phyloP scores from a whole-genome alignment of 805 yeast species.

The Blastobotrys robertii region DNA sequence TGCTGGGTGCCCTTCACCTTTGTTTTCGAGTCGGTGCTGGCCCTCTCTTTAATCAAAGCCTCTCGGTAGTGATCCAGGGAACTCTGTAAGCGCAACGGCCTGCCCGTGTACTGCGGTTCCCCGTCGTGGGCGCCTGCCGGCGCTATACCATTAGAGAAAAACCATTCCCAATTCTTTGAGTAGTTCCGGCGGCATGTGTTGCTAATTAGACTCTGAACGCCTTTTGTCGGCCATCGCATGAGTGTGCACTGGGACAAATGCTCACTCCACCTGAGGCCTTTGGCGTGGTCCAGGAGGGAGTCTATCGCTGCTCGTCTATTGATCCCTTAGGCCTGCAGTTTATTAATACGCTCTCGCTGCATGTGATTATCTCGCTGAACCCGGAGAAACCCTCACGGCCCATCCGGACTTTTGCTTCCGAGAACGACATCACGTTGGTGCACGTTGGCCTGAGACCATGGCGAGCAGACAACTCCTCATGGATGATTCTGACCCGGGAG shows the following conservation, averaged over 20 bases:
- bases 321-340: conserved; percentile 73
- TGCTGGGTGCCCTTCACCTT: too few species aligned
- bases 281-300: conserved; percentile 82
- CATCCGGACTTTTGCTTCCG: conserved; percentile 54
- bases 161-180: not conserved
- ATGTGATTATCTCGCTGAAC: conserved; percentile 63
- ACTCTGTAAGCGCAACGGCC: too few species aligned
- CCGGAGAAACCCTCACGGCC: conserved; percentile 77
- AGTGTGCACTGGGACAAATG: conserved; percentile 35
- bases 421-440: conserved; percentile 24
- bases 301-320: conserved; percentile 71
- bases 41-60: too few species aligned
- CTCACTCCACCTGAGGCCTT: conserved; percentile 88
- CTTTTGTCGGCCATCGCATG: not conserved
- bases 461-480: conserved; percentile 36
- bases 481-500: conserved; percentile 68
- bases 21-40: too few species aligned
- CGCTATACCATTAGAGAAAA: not conserved
- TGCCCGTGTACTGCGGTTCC: too few species aligned
- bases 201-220: not conserved
- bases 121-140: not conserved
- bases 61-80: too few species aligned
- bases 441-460: conserved; percentile 31
- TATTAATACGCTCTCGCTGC: conserved; percentile 58
- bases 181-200: not conserved